These are phyloP conservation scores for Penicillium digitatum DNA, from an alignment of 2,329 filamentous ascomycete genomes.

Conservation along the genomic window DNA sequence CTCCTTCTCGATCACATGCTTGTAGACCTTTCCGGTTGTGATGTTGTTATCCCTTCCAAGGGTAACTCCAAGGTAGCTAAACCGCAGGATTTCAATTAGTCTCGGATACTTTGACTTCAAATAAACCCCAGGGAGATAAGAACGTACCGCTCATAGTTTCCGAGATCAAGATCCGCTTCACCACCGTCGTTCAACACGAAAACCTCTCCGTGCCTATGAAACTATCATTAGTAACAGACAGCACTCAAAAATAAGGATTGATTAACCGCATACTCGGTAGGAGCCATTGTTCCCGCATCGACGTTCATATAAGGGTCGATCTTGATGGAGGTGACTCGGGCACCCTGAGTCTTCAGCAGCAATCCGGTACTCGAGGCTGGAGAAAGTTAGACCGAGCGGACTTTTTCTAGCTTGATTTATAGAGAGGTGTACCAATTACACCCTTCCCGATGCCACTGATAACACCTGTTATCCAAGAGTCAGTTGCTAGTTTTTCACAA, in stretches of 20 bases:
- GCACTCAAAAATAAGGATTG: not conserved
- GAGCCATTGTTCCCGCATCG: constrained; percentile 64
- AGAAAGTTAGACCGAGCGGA: constrained; percentile 4
- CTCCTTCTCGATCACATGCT: constrained; percentile 75
- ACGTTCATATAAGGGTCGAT: constrained; percentile 68
- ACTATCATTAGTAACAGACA: not conserved
- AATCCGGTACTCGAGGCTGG: constrained; percentile 43
- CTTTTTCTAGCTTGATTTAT: not conserved
- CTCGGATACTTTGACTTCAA: not conserved
- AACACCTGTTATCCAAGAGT: constrained; percentile 32
- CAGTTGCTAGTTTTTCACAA: not conserved
- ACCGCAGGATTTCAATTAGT: not conserved
- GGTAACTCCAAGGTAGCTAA: constrained; percentile 68
- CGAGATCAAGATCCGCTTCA: constrained; percentile 69
- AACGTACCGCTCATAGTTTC: constrained; percentile 62
- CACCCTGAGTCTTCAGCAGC: constrained; percentile 28
- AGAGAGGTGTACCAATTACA: constrained; percentile 51
- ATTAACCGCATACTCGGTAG: constrained; percentile 15
- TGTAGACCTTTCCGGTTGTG: constrained; percentile 94
- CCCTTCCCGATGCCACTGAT: constrained; percentile 54
- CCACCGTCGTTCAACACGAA: constrained; percentile 82
- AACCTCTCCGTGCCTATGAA: constrained; percentile 71
- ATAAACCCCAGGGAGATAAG: not conserved
- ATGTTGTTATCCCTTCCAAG: constrained; percentile 88
- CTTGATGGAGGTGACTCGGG: constrained; percentile 29